These are phyloP conservation scores for Rhodotorula babjevae DNA, from an alignment of 768 basidiomycete species.

Conservation along the genomic window DNA sequence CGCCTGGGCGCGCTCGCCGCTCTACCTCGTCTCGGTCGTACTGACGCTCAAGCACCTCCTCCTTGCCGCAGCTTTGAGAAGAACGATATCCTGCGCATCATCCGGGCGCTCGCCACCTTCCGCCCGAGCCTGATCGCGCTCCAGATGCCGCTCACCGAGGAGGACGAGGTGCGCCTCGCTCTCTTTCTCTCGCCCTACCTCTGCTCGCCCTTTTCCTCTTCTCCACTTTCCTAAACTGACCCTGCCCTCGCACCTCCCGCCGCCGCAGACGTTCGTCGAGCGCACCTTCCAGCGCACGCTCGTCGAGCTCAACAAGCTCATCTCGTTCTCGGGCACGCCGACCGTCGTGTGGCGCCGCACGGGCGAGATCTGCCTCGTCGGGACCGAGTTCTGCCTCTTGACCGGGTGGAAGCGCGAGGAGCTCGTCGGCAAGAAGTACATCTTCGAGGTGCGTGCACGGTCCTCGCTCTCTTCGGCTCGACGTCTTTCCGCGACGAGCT, in stretches of 20 bases:
- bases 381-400: conserved; percentile 90
- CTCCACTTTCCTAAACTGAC: no score
- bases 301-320: conserved; percentile 91
- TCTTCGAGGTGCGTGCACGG: conserved; percentile 29
- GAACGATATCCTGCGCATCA: conserved; percentile 88
- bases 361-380: conserved; percentile 94
- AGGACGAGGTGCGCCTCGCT: conserved; percentile 66
- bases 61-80: conserved; percentile 72
- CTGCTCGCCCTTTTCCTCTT: background rate
- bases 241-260: background rate
- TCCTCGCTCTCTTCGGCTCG: conserved; percentile 13
- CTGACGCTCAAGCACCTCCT: no score
- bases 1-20: background rate
- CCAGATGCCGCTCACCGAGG: conserved; percentile 93
- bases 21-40: no score
- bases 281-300: conserved; percentile 90
- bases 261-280: conserved; percentile 64
- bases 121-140: conserved; percentile 94
- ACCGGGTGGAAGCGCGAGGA: conserved; percentile 87
- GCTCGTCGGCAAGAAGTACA: conserved; percentile 54
- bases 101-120: conserved; percentile 88
- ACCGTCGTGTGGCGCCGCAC: conserved; percentile 97
- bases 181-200: no score
- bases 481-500: background rate
- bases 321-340: conserved; percentile 93